Evolutionary conservation across 2,329 filamentous ascomycete genomes (phyloP).

Genomic region (Pseudocercospora cruenta): DNA sequence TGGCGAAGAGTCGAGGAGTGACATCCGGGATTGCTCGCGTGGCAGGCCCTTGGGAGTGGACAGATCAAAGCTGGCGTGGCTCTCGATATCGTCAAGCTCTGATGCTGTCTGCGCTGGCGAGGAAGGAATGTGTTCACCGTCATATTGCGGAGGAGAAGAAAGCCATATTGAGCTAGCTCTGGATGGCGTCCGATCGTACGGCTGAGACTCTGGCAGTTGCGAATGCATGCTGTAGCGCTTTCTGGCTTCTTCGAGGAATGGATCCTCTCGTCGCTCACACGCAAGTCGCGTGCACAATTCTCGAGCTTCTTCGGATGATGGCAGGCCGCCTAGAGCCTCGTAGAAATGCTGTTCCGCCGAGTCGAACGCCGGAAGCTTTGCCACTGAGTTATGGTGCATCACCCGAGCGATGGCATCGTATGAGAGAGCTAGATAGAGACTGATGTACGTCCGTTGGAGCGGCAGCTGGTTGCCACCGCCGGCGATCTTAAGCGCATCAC

Average conservation of each 20-base stretch:
- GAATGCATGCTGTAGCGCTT: background rate
- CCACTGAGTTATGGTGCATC: conserved; percentile 51
- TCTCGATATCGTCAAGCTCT: conserved; percentile 33
- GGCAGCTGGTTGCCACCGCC: conserved; percentile 16
- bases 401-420: conserved; percentile 52
- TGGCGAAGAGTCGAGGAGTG: conserved; percentile 13
- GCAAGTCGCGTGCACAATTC: conserved; percentile 12
- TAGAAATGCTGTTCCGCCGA: conserved; percentile 46
- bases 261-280: background rate
- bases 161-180: conserved; percentile 16
- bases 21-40: conserved; percentile 26
- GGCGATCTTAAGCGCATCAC: conserved; percentile 28
- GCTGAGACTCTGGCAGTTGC: background rate
- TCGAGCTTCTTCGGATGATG: conserved; percentile 27
- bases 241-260: conserved; percentile 10
- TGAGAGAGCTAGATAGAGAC: conserved; percentile 52
- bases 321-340: conserved; percentile 32
- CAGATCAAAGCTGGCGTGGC: conserved; percentile 36
- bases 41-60: conserved; percentile 31
- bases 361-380: conserved; percentile 48
- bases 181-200: conserved; percentile 7
- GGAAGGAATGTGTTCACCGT: conserved; percentile 1
- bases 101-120: conserved; percentile 24
- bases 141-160: conserved; percentile 12
- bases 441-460: conserved; percentile 42